These are phyloP conservation scores for Botryotinia calthae DNA, from an alignment of 2,329 filamentous ascomycete species.

Conservation along the genomic window DNA sequence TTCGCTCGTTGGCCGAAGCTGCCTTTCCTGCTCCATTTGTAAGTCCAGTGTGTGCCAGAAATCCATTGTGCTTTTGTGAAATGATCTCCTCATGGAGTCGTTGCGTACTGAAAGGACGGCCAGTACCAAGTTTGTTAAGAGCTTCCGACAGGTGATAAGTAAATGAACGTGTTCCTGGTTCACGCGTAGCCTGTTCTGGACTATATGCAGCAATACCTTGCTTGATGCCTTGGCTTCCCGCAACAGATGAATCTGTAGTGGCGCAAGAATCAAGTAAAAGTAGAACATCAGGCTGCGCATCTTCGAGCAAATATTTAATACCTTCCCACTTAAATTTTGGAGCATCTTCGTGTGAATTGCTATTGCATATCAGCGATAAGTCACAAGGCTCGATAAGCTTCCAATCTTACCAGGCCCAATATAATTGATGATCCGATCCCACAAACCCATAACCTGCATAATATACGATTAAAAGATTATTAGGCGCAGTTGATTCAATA, in stretches of 20 bases:
- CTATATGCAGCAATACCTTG: constrained; percentile 61
- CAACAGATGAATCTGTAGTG: constrained; percentile 49
- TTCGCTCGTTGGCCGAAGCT: constrained; percentile 36
- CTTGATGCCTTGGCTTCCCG: constrained; percentile 56
- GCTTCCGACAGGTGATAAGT: constrained; percentile 56
- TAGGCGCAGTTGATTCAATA: constrained; percentile 54
- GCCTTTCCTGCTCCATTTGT: constrained; percentile 47
- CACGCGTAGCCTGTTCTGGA: constrained; percentile 49
- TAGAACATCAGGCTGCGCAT: constrained; percentile 61
- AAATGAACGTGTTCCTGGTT: constrained; percentile 53
- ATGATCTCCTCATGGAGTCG: constrained; percentile 55
- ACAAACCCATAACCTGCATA: constrained; percentile 62
- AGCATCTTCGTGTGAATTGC: constrained; percentile 57
- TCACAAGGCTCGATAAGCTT: constrained; percentile 29
- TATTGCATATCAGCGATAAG: constrained; percentile 44
- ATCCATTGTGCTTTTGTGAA: constrained; percentile 42
- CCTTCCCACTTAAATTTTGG: constrained; percentile 62
- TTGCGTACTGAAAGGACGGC: constrained; percentile 56
- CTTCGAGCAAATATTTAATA: constrained; percentile 61
- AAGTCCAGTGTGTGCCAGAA: constrained; percentile 43
- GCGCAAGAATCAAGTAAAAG: constrained; percentile 62
- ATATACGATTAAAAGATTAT: constrained; percentile 63
- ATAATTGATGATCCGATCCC: constrained; percentile 58
- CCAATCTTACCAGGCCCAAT: constrained; percentile 62
- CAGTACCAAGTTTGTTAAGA: constrained; percentile 51